phyloP scores from a whole-genome alignment of 2,329 filamentous ascomycete genomes.

The Diaporthe velutina region DNA sequence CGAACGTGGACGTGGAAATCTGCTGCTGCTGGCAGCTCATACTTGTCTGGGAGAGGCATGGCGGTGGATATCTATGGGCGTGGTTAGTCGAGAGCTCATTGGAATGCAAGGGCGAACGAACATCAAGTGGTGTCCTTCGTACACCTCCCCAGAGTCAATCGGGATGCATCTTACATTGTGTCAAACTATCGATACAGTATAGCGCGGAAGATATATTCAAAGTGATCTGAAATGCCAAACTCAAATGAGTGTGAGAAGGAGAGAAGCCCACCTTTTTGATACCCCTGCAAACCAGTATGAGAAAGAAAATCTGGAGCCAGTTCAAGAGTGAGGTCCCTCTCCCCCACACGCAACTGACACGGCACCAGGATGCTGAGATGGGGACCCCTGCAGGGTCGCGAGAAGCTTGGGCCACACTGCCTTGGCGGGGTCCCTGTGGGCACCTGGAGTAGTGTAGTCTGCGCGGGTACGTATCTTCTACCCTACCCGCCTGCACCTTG shows the following conservation, averaged over 20 bases:
- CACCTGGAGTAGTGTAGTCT: background rate
- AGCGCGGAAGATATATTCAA: background rate
- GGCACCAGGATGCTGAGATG: background rate
- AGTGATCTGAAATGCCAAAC: conserved; percentile 25
- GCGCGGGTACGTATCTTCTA: background rate
- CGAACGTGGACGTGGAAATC: conserved; percentile 81
- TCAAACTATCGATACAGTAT: background rate
- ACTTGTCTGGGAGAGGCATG: conserved; percentile 49
- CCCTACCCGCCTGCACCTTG: background rate
- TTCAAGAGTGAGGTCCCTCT: conserved; percentile 2
- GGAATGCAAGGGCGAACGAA: background rate
- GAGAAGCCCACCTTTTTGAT: conserved; percentile 1
- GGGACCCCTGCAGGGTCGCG: background rate
- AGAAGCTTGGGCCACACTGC: conserved; percentile 21
- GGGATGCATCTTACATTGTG: background rate
- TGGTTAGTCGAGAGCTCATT: background rate
- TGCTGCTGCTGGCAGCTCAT: conserved; percentile 72
- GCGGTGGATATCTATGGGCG: background rate
- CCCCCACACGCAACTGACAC: background rate
- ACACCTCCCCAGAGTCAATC: background rate
- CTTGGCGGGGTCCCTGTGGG: conserved; percentile 16
- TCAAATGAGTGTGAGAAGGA: conserved; percentile 8
- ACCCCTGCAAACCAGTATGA: conserved; percentile 13
- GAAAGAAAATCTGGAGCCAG: conserved; percentile 14
- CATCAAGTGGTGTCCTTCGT: background rate